These are phyloP conservation scores for Scedosporium apiospermum DNA, from an alignment of 2,329 filamentous ascomycete genomes.

Conservation along the genomic window DNA sequence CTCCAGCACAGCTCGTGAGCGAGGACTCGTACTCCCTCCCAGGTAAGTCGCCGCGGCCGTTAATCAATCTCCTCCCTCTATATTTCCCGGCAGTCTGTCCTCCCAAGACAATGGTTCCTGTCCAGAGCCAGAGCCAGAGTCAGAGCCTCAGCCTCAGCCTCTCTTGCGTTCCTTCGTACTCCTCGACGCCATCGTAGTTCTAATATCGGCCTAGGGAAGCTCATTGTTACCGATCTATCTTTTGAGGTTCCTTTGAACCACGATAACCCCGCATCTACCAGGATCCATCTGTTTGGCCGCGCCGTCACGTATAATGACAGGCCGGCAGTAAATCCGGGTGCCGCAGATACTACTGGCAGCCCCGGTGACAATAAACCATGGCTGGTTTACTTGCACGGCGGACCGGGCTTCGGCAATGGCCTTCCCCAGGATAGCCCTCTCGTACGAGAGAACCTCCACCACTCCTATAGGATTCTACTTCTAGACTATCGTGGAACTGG, in stretches of 20 bases:
- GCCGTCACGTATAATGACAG: slow-evolving; percentile 58
- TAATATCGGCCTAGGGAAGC: slow-evolving; percentile 44
- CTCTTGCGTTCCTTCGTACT: not conserved
- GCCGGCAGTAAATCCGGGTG: slow-evolving; percentile 40
- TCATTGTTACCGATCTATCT: slow-evolving; percentile 71
- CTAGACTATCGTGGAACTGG: slow-evolving; percentile 92
- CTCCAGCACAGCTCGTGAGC: slow-evolving; percentile 28
- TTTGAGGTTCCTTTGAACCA: slow-evolving; percentile 84
- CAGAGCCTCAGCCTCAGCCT: too few relatives aligned
- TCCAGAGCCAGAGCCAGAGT: too few relatives aligned
- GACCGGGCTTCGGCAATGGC: slow-evolving; percentile 69
- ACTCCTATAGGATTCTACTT: slow-evolving; percentile 76
- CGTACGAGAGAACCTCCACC: slow-evolving; percentile 61
- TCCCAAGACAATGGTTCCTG: not conserved
- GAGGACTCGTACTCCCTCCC: slow-evolving; percentile 33
- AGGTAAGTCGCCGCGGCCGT: slow-evolving; percentile 1
- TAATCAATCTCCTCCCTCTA: not conserved
- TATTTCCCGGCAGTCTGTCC: not conserved
- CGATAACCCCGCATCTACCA: slow-evolving; percentile 46
- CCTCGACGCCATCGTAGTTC: not conserved
- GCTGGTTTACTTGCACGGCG: slow-evolving; percentile 73
- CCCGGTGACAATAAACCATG: slow-evolving; percentile 38
- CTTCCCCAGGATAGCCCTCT: slow-evolving; percentile 60
- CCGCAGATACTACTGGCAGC: slow-evolving; percentile 23
- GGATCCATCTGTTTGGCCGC: slow-evolving; percentile 68